Base-by-base conservation (phyloP, 2,329 filamentous ascomycete genomes). In the Albifimbria verrucaria region DNA sequence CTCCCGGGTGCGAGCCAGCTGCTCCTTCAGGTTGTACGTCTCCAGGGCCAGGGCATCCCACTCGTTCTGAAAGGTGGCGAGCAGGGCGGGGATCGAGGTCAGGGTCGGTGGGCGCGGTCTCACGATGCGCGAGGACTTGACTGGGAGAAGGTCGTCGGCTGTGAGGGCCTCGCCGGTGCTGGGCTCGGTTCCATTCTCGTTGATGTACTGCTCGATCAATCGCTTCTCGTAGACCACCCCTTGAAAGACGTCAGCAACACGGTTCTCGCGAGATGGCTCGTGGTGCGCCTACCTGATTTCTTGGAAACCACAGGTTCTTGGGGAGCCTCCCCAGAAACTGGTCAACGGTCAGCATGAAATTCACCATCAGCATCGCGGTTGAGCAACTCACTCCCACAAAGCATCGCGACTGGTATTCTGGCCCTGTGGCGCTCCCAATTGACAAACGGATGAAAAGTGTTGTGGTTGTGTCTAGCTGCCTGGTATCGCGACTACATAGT, bases 11-110 rank as follows among this genome's bases (percentile, higher is more conserved):
- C 96, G 90, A 49, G 88, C 82, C 57, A 99, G 79, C 68, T 96
- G 91, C 71, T 97, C 90, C 74, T 90, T 88, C 55, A 97, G 77
- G 61, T 90, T 94, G 71, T 92, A 97, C 49, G 91, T 90, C 75
- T 99, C 94, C 32, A 97, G 78, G 12, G 93, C 90, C 44, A 97
- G 77, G 9, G 92, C 88, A 69, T 99, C 94, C 94, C 94, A 99
- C 79, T 99, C 94, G 71, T 96, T 96, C 71, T 99, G 94, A 71
- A 99, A 97, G 39, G 92, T 89, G 48, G 90, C 89, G 52, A 99
- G 88, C 52, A 99, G 83, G 18, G 94, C 92, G 21, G 94, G 94
- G 67, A 99, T 96, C 36, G 94, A 99, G 51, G 94, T 97, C 64
- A 97, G 85, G 28, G 91, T 92, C 26, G 94, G 93, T 54, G 94